Evolutionary conservation across 176 grass and related monocot species (phyloP).

Genomic region (Zizania latifolia): DNA sequence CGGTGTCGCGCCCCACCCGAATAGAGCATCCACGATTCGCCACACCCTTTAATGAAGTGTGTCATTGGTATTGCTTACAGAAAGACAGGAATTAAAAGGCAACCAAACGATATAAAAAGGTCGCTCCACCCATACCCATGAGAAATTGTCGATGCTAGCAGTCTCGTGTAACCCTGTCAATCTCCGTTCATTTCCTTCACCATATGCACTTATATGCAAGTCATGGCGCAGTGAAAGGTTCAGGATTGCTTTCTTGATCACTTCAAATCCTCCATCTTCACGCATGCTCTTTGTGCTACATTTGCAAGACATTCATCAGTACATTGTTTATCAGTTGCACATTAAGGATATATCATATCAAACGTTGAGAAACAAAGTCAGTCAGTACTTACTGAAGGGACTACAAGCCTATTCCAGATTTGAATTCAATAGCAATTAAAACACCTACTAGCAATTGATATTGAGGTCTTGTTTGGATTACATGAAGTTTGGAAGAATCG

Average conservation of each 20-base stretch:
- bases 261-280: constrained; percentile 82
- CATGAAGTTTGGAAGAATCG: too few species aligned
- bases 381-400: not conserved
- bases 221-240: constrained; percentile 92
- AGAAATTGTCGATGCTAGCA: constrained; percentile 84
- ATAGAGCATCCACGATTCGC: constrained; percentile 96
- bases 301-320: constrained; percentile 26
- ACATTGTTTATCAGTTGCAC: not conserved
- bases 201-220: constrained; percentile 90
- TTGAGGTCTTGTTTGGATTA: not conserved
- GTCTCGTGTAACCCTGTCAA: constrained; percentile 95
- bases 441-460: not conserved
- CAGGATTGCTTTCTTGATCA: constrained; percentile 94
- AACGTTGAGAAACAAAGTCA: not conserved
- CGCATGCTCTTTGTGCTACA: constrained; percentile 87
- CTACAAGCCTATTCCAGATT: not conserved
- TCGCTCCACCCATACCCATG: constrained; percentile 58
- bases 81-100: not conserved
- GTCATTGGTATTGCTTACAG: not conserved
- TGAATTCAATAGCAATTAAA: not conserved
- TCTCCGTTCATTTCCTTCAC: constrained; percentile 93
- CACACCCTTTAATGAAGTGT: constrained; percentile 61
- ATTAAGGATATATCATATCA: not conserved
- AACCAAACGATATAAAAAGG: not conserved
- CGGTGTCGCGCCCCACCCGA: constrained; percentile 89